Conservation (phyloP, 192 early-diverging fungal genomes). For the Entophlyctis luteolus region DNA sequence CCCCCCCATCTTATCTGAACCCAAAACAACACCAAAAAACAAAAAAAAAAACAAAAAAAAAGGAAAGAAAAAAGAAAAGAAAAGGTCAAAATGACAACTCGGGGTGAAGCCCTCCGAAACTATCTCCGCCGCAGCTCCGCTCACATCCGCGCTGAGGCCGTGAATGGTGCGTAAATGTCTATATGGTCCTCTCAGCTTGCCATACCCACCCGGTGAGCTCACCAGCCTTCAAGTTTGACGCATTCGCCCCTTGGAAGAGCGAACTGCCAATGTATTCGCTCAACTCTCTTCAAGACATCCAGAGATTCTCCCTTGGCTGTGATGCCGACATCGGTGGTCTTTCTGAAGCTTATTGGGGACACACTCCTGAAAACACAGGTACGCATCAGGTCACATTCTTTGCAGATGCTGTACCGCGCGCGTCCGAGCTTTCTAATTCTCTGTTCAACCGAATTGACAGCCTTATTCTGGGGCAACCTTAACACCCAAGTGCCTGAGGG, state of each 20-base stretch:
- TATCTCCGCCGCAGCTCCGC: slow-evolving; percentile 1
- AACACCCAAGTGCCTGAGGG: slow-evolving; percentile 74
- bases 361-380: slow-evolving; percentile 58
- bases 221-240: slow-evolving; percentile 14
- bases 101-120: background rate
- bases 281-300: slow-evolving; percentile 58
- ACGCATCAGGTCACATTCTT: slow-evolving; percentile 26
- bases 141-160: background rate
- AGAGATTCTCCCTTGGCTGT: slow-evolving; percentile 76
- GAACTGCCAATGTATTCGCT: slow-evolving; percentile 70
- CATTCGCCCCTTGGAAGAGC: slow-evolving; percentile 53
- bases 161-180: background rate
- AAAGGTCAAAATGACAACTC: background rate
- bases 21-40: background rate
- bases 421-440: no score
- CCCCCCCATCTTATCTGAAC: background rate
- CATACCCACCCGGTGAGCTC: background rate
- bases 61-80: background rate
- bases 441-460: slow-evolving; percentile 8
- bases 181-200: background rate
- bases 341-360: slow-evolving; percentile 71
- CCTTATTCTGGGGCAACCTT: slow-evolving; percentile 76
- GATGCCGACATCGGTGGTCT: slow-evolving; percentile 90
- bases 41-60: no score
- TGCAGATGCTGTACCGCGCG: no score